Percentiles rank a stretch among this genome's conserved stretches.
These are phyloP conservation scores for Fusarium sp. DNA, from an alignment of 2,329 filamentous ascomycete genomes.

Conservation along the genomic window DNA sequence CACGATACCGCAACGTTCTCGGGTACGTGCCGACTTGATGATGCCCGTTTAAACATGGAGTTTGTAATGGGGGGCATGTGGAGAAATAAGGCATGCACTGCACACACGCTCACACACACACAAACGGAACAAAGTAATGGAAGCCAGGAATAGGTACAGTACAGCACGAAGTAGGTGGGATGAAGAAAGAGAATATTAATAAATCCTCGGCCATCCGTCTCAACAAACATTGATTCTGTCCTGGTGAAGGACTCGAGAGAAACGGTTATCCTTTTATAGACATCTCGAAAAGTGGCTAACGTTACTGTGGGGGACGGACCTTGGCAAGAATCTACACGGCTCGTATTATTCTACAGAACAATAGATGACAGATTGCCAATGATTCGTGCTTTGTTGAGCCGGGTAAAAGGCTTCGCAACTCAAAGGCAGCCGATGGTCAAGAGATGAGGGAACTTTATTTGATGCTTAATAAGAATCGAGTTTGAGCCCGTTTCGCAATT, in stretches of 20 bases:
- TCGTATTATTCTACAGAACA: conserved; percentile 11
- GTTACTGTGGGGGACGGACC: neutral
- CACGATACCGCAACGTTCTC: conserved; percentile 17
- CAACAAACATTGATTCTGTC: neutral
- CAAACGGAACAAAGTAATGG: conserved; percentile 6
- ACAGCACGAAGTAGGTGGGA: neutral
- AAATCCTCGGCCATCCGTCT: neutral
- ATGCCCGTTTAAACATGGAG: conserved; percentile 2
- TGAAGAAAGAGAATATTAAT: neutral
- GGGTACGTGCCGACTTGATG: conserved; percentile 21
- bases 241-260: neutral
- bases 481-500: neutral
- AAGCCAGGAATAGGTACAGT: neutral
- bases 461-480: neutral
- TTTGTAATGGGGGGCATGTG: conserved; percentile 7
- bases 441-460: neutral
- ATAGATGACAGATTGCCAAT: neutral
- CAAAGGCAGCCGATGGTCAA: neutral
- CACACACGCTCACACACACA: neutral
- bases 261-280: neutral
- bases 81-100: conserved; percentile 6
- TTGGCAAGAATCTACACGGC: neutral
- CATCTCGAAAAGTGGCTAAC: conserved; percentile 3
- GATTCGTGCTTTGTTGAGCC: neutral
- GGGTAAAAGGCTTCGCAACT: neutral